Evolutionary conservation across 768 basidiomycete species (phyloP).

Genomic region (Lentinula aciculospora): DNA sequence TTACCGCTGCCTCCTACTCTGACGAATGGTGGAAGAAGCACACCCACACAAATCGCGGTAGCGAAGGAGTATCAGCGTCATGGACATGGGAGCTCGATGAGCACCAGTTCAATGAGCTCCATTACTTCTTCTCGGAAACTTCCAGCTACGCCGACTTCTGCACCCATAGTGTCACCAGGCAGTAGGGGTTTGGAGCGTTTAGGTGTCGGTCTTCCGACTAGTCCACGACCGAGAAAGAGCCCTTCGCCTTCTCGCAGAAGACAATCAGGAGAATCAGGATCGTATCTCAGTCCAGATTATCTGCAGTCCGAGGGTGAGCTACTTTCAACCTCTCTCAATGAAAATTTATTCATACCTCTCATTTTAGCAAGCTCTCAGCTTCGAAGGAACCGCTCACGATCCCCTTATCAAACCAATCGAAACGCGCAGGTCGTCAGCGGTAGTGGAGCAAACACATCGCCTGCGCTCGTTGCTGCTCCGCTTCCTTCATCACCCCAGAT

Average conservation of each 20-base stretch:
- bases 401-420: background rate
- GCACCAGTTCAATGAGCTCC: background rate
- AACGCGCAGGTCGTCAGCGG: background rate
- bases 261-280: background rate
- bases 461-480: background rate
- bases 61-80: background rate
- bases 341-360: background rate
- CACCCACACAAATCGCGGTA: background rate
- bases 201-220: background rate
- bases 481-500: background rate
- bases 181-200: background rate
- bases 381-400: background rate
- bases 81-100: conserved; percentile 1
- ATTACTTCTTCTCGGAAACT: conserved; percentile 1
- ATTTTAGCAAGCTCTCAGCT: background rate
- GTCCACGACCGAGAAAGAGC: background rate
- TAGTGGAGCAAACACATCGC: background rate
- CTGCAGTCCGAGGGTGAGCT: background rate
- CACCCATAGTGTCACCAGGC: background rate
- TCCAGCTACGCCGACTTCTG: background rate
- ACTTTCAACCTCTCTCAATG: background rate
- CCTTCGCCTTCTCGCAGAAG: background rate
- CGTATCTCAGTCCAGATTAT: background rate
- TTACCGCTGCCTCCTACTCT: background rate
- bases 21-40: background rate